Evolutionary conservation across 1,284 basidiomycete species (phyloP), one percentile per base, ranked within the genome.

Genomic region (Lignosus rhinocerotis): DNA sequence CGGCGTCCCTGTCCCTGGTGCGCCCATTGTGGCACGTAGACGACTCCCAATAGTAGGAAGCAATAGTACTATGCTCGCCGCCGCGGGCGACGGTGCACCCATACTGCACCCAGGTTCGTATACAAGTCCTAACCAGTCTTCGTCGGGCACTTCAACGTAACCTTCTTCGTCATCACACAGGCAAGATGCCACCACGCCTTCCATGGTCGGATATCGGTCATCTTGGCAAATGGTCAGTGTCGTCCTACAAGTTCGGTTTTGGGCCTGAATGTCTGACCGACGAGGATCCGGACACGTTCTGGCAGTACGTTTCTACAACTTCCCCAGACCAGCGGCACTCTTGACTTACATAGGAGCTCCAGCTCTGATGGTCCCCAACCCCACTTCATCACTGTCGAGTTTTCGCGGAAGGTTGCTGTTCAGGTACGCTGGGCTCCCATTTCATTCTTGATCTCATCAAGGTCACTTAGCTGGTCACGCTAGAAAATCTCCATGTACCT

Each of bases 291-390:
- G 88, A 92, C 43, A 98, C 95, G 0, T 96, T 98, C 67, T 99
- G 97, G 97, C 97, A 99, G 95, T 98, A 74, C 71, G 94, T 84
- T 19, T 21, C 49, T 12, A 25, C 25, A n/a, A 38, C 38, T 39
- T n/a, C 30, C 16, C 31, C 32, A 45, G 43, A 50, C 31, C 21
- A 31, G 32, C 17, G 14, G 45, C n/a, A 43, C 38, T 50, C 41
- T 53, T 56, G 50, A 43, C 34, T 59, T 33, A 56, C 51, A 52
- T 32, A 52, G 43, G 36, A 56, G 47, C 39, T 45, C 57, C 72
- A 98, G 96, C 72, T 96, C 94, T 6, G 97, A 99, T 71, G 97
- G 97, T 0, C 93, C 94, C 0, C 97, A 98, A 70, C 97, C 97
- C 2, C 97, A 99, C 75, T 90, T 91, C 60, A 93, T 99, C 69